Conservation (phyloP, 441 rosid species). For the Flueggea neowawraea region DNA sequence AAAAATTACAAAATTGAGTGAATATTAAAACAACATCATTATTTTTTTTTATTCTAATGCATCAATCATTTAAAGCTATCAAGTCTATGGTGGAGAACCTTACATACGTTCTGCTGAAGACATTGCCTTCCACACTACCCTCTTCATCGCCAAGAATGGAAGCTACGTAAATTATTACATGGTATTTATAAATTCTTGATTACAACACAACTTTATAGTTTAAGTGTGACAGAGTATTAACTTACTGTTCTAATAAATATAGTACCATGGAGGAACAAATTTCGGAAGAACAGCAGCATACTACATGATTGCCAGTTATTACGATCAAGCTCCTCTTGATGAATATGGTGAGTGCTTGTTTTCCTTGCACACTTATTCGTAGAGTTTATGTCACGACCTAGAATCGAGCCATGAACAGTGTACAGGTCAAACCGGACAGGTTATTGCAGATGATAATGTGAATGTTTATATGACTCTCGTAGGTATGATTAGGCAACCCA, state of each 20-base stretch:
- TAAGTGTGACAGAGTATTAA: no score
- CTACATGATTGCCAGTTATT: conserved; percentile 69
- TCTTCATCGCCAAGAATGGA: conserved; percentile 75
- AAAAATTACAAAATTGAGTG: no score
- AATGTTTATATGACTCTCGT: neutral
- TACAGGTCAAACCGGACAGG: no score
- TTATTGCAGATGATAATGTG: neutral
- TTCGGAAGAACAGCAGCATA: conserved; percentile 81
- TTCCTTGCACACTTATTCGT: neutral
- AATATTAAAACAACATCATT: no score
- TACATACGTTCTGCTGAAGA: conserved; percentile 63
- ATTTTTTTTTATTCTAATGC: neutral
- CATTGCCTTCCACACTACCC: conserved; percentile 73
- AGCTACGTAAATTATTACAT: conserved; percentile 85
- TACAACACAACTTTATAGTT: neutral
- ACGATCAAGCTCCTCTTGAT: conserved; percentile 92
- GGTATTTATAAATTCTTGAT: conserved; percentile 34
- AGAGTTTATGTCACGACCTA: neutral
- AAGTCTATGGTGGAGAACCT: conserved; percentile 57
- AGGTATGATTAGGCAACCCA: conserved; percentile 84
- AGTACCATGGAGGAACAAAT: conserved; percentile 96
- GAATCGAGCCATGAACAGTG: no score
- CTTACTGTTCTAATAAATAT: neutral
- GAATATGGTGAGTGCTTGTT: conserved; percentile 60
- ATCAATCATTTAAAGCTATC: conserved; percentile 39